A percentile compares a stretch with the other conserved stretches of the same genome.
Conservation (phyloP, 176 grass and related monocot species). For the Paspalum vaginatum region DNA sequence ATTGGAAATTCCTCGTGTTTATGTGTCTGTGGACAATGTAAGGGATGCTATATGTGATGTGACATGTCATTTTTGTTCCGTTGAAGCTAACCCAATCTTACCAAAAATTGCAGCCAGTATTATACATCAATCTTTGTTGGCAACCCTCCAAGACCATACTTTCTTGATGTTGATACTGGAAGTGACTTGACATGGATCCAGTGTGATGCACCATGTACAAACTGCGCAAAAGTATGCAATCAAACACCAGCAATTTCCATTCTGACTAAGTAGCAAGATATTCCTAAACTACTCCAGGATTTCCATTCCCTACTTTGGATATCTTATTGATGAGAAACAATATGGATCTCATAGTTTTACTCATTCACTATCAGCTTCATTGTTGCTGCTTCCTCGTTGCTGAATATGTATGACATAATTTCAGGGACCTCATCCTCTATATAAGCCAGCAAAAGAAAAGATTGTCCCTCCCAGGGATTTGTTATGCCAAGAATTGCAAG, state of each 20-base stretch:
- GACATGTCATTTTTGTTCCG: constrained; percentile 29
- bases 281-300: constrained; percentile 23
- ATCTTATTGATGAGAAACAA: constrained; percentile 2
- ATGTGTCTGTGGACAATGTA: constrained; percentile 4
- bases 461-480: constrained; percentile 78
- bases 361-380: neutral
- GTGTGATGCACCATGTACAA: constrained; percentile 94
- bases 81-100: constrained; percentile 41
- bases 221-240: constrained; percentile 83
- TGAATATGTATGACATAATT: neutral
- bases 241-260: constrained; percentile 39
- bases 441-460: constrained; percentile 83
- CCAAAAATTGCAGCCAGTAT: constrained; percentile 74
- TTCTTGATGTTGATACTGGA: constrained; percentile 95
- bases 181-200: constrained; percentile 98
- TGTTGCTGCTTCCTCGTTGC: constrained; percentile 27
- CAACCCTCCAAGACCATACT: constrained; percentile 88
- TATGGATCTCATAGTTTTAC: neutral
- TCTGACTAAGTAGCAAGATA: constrained; percentile 9
- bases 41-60: constrained; percentile 8
- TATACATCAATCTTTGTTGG: constrained; percentile 96
- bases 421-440: constrained; percentile 88
- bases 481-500: constrained; percentile 88
- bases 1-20: constrained; percentile 18
- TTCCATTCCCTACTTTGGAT: constrained; percentile 3